A percentile compares a stretch with the other conserved stretches of the same genome.
phyloP scores from a whole-genome alignment of 108 stramenopile species.

The Pseudonitzschia pungens region DNA sequence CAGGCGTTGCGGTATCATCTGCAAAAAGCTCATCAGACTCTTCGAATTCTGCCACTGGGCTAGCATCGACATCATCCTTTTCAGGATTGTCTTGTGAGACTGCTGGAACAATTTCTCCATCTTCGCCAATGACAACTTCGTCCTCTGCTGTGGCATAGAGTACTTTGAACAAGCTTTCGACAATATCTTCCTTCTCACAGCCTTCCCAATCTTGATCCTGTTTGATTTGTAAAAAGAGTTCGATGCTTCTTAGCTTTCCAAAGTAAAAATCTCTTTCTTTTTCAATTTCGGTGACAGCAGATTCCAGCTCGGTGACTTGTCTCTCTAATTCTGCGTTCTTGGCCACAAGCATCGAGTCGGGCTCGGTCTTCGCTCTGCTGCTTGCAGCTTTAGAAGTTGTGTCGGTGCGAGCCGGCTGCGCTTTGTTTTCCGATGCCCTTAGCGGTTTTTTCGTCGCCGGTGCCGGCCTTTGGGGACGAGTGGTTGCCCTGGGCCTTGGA shows the following conservation, averaged over 20 bases:
- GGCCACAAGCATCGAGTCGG: slow-evolving; percentile 47
- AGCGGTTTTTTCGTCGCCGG: not conserved
- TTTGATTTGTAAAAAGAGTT: slow-evolving; percentile 88
- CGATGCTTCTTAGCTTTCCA: slow-evolving; percentile 92
- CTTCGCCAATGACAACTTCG: slow-evolving; percentile 50
- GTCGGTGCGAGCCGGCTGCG: slow-evolving; percentile 1
- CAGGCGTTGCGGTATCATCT: not conserved
- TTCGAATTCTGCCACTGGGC: not conserved
- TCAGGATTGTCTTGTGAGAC: not conserved
- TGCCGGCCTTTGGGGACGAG: slow-evolving; percentile 19
- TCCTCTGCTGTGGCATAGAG: slow-evolving; percentile 67
- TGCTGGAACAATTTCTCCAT: slow-evolving; percentile 27
- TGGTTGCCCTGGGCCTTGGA: not conserved
- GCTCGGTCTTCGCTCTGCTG: slow-evolving; percentile 26
- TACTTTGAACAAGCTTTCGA: slow-evolving; percentile 75
- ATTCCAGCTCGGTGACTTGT: slow-evolving; percentile 51
- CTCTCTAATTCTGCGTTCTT: slow-evolving; percentile 53
- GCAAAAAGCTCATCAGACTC: not conserved
- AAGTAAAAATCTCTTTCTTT: slow-evolving; percentile 97
- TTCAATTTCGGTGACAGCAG: slow-evolving; percentile 63
- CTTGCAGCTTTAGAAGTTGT: not conserved
- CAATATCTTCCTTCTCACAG: slow-evolving; percentile 44
- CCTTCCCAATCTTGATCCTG: slow-evolving; percentile 65
- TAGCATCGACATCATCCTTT: not conserved
- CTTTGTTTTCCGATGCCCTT: slow-evolving; percentile 1